phyloP scores from a whole-genome alignment of 2,329 filamentous ascomycete genomes.

The Aspergillus pseudoviridinutans region DNA sequence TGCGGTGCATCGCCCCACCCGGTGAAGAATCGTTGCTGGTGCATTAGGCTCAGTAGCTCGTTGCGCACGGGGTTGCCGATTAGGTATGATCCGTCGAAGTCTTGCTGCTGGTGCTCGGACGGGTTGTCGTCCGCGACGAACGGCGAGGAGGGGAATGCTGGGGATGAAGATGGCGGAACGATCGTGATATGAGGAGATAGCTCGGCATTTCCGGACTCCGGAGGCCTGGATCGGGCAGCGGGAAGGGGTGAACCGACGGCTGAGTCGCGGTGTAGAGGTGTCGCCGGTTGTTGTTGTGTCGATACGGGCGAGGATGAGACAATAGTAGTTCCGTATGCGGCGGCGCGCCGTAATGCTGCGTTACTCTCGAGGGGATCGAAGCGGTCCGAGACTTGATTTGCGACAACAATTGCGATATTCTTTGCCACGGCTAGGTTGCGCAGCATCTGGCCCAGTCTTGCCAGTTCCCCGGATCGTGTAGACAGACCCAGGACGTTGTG shows the following conservation, averaged over 20 bases:
- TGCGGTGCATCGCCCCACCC: slow-evolving; percentile 76
- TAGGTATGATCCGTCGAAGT: slow-evolving; percentile 32
- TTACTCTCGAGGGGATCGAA: slow-evolving; percentile 49
- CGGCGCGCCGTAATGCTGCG: slow-evolving; percentile 5
- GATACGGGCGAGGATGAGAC: slow-evolving; percentile 12
- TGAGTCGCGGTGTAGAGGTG: slow-evolving; percentile 14
- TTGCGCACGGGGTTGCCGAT: slow-evolving; percentile 35
- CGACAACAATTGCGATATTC: slow-evolving; percentile 79
- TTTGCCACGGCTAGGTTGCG: slow-evolving; percentile 70
- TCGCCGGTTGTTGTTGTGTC: not conserved
- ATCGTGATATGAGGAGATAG: slow-evolving; percentile 13
- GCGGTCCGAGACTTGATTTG: slow-evolving; percentile 92
- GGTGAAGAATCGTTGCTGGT: slow-evolving; percentile 93
- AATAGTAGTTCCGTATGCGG: slow-evolving; percentile 5
- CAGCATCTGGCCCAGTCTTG: slow-evolving; percentile 69
- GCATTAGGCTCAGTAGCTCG: slow-evolving; percentile 68
- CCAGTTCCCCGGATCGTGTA: slow-evolving; percentile 70
- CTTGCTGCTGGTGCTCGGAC: slow-evolving; percentile 4
- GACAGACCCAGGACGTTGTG: slow-evolving; percentile 56
- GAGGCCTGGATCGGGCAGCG: slow-evolving; percentile 3
- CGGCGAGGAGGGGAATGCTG: slow-evolving; percentile 26
- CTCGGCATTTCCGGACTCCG: slow-evolving; percentile 12
- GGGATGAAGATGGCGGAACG: slow-evolving; percentile 20
- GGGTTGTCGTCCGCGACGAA: slow-evolving; percentile 24
- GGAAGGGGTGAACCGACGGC: slow-evolving; percentile 19